Evolutionary conservation across 371 early-diverging fungal species (phyloP).

Genomic region (Mortierella sp.): DNA sequence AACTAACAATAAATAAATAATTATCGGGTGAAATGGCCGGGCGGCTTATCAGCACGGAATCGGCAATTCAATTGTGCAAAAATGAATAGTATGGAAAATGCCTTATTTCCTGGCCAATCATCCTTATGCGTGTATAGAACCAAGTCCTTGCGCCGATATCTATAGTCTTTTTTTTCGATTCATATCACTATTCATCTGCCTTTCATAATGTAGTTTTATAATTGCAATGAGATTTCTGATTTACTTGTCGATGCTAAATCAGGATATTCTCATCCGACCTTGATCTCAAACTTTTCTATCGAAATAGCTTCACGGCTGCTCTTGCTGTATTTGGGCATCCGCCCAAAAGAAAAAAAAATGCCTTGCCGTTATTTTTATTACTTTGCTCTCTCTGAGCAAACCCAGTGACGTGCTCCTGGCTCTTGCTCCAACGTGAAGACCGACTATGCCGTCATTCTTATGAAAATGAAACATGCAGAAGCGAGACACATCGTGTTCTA

Average conservation of each 20-base stretch:
- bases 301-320: not conserved
- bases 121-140: not conserved
- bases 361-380: not conserved
- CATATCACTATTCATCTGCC: too few relatives aligned
- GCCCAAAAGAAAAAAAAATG: not conserved
- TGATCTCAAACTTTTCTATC: not conserved
- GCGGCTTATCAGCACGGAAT: constrained; percentile 22
- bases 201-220: not conserved
- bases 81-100: not conserved
- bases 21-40: constrained; percentile 9
- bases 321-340: constrained; percentile 13
- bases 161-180: too few relatives aligned
- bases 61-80: constrained; percentile 1
- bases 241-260: constrained; percentile 4
- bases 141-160: constrained; percentile 1
- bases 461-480: too few relatives aligned
- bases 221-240: not conserved
- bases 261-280: not conserved
- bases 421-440: too few relatives aligned
- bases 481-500: too few relatives aligned
- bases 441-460: too few relatives aligned
- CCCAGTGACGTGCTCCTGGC: too few relatives aligned
- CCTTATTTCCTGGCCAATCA: constrained; percentile 19
- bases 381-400: too few relatives aligned
- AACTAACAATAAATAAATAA: constrained; percentile 3